Conservation (phyloP, 1,284 basidiomycete species). For the Coriolopsis trogii region DNA sequence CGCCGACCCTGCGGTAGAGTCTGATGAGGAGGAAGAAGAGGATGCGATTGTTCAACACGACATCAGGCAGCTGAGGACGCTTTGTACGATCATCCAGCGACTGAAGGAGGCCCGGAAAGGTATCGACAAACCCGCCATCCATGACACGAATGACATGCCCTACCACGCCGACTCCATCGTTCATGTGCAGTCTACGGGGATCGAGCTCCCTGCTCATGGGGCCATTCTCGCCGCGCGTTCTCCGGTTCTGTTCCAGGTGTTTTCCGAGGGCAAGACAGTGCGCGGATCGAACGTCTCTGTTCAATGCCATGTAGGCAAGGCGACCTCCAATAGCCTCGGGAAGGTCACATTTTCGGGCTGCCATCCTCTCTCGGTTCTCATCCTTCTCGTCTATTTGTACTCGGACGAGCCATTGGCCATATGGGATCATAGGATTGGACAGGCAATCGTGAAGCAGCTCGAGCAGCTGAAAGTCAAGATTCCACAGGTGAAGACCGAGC, state of each 20-base stretch:
- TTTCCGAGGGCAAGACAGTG: conserved; percentile 37
- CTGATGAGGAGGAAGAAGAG: conserved; percentile 39
- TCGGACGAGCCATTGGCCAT: conserved; percentile 82
- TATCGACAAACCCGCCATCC: conserved; percentile 14
- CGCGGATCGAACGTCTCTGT: conserved; percentile 38
- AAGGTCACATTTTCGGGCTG: conserved; percentile 51
- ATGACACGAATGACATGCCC: conserved; percentile 26
- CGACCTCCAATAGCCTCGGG: conserved; percentile 3
- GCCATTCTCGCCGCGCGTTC: conserved; percentile 69
- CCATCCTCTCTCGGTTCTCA: conserved; percentile 69
- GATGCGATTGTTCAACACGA: conserved; percentile 52
- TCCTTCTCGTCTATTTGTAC: conserved; percentile 88
- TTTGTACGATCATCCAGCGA: conserved; percentile 44
- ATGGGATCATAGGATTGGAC: conserved; percentile 81
- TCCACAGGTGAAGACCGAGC: conserved; percentile 61
- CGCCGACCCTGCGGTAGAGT: conserved; percentile 4
- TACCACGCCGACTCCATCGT: conserved; percentile 71
- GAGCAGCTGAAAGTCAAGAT: conserved; percentile 45
- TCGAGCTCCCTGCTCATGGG: conserved; percentile 67
- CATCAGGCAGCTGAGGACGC: conserved; percentile 43
- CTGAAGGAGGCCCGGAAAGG: conserved; percentile 25
- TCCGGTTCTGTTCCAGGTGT: conserved; percentile 46
- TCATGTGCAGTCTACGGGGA: conserved; percentile 36
- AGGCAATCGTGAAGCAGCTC: conserved; percentile 48
- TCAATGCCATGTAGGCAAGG: conserved; percentile 23